Evolutionary conservation across 805 yeast species (phyloP).

Genomic region (Debaryomyces hansenii): DNA sequence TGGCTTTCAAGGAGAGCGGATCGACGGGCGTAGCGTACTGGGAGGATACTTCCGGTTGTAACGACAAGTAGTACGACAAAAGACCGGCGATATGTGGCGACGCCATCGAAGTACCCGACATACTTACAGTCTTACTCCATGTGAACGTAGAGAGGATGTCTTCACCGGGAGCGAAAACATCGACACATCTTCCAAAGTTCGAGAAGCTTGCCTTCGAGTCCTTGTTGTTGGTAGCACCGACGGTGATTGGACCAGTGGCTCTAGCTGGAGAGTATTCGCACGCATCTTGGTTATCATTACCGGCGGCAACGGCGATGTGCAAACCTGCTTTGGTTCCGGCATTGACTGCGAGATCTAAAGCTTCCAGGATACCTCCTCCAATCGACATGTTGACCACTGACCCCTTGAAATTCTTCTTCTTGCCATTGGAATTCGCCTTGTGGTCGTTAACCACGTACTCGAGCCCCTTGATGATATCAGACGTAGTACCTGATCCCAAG

Average conservation of each 20-base stretch:
- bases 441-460: constrained; percentile 41
- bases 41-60: constrained; percentile 52
- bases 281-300: constrained; percentile 61
- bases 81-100: constrained; percentile 61
- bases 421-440: constrained; percentile 23
- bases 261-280: constrained; percentile 61
- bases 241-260: constrained; percentile 55
- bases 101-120: constrained; percentile 67
- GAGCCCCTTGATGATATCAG: constrained; percentile 44
- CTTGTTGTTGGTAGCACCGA: constrained; percentile 46
- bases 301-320: constrained; percentile 64
- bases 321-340: constrained; percentile 58
- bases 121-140: constrained; percentile 53
- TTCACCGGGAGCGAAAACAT: constrained; percentile 56
- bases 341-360: constrained; percentile 58
- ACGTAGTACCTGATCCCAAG: constrained; percentile 39
- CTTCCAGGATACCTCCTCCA: constrained; percentile 58
- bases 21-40: constrained; percentile 47
- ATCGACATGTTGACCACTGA: constrained; percentile 64
- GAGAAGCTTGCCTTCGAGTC: constrained; percentile 54
- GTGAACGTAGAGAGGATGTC: constrained; percentile 56
- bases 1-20: constrained; percentile 55
- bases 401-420: constrained; percentile 51
- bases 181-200: constrained; percentile 55
- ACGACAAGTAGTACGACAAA: constrained; percentile 55